phyloP scores from a whole-genome alignment of 805 yeast genomes.

The Pichia manshurica region DNA sequence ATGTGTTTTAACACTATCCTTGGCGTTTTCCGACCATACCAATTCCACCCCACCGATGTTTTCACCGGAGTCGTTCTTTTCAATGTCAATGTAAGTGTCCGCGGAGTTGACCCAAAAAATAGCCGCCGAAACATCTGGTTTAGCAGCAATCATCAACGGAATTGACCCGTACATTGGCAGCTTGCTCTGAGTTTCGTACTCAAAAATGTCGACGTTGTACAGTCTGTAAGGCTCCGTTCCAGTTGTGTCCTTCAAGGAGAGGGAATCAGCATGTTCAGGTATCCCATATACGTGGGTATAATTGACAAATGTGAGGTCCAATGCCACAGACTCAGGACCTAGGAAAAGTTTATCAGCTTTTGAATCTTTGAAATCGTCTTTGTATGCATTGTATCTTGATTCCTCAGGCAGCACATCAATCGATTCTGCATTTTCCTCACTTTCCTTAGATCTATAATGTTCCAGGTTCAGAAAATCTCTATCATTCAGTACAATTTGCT shows the following conservation, averaged over 20 bases:
- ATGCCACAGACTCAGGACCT: slow-evolving; percentile 86
- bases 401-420: slow-evolving; percentile 52
- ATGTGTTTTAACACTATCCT: slow-evolving; percentile 44
- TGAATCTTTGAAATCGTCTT: slow-evolving; percentile 67
- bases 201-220: slow-evolving; percentile 92
- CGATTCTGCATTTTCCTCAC: slow-evolving; percentile 29
- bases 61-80: slow-evolving; percentile 24
- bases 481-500: slow-evolving; percentile 60
- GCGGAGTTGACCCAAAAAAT: slow-evolving; percentile 91
- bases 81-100: slow-evolving; percentile 82
- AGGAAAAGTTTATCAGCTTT: slow-evolving; percentile 58
- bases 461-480: slow-evolving; percentile 72
- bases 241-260: slow-evolving; percentile 67
- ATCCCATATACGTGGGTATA: slow-evolving; percentile 78
- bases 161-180: slow-evolving; percentile 94
- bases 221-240: slow-evolving; percentile 72
- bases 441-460: slow-evolving; percentile 55
- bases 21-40: background rate
- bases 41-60: slow-evolving; percentile 11
- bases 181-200: slow-evolving; percentile 76
- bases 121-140: slow-evolving; percentile 56
- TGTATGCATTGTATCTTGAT: slow-evolving; percentile 58
- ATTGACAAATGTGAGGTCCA: slow-evolving; percentile 64
- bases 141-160: slow-evolving; percentile 76
- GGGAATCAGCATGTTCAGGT: slow-evolving; percentile 89